Evolutionary conservation across 2,329 filamentous ascomycete species (phyloP).

Genomic region (Tympanopsis confertula): DNA sequence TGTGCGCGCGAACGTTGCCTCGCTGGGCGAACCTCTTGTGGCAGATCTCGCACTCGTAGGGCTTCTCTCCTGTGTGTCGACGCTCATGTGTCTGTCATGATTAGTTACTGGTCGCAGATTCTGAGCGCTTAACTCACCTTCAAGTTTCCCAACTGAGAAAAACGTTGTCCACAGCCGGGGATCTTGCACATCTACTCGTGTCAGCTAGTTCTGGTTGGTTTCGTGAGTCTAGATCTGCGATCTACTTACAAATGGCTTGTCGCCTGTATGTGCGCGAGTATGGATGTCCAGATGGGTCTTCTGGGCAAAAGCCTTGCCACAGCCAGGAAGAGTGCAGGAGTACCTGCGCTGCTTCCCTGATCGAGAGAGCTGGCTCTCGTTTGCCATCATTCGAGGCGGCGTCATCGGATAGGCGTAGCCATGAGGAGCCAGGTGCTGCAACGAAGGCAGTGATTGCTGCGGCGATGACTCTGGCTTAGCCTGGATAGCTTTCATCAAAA

Average conservation of each 20-base stretch:
- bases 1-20: conserved; percentile 75
- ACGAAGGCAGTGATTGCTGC: background rate
- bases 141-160: conserved; percentile 83
- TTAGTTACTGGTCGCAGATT: conserved; percentile 6
- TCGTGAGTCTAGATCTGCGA: background rate
- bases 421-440: background rate
- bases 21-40: conserved; percentile 75
- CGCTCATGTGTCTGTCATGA: conserved; percentile 64
- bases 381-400: background rate
- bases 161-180: conserved; percentile 63
- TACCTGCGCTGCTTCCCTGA: conserved; percentile 49
- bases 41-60: conserved; percentile 70
- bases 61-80: conserved; percentile 77
- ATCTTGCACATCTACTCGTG: conserved; percentile 41
- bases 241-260: conserved; percentile 56
- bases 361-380: conserved; percentile 10
- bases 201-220: background rate
- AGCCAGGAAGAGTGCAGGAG: conserved; percentile 61
- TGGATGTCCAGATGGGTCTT: conserved; percentile 92
- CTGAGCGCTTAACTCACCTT: conserved; percentile 41
- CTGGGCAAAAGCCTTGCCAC: conserved; percentile 74
- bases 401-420: background rate
- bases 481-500: conserved; percentile 1
- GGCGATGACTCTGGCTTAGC: background rate
- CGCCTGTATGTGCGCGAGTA: conserved; percentile 74